Evolutionary conservation across 2,329 filamentous ascomycete genomes (phyloP).

Genomic region (Rutstroemia sp.): DNA sequence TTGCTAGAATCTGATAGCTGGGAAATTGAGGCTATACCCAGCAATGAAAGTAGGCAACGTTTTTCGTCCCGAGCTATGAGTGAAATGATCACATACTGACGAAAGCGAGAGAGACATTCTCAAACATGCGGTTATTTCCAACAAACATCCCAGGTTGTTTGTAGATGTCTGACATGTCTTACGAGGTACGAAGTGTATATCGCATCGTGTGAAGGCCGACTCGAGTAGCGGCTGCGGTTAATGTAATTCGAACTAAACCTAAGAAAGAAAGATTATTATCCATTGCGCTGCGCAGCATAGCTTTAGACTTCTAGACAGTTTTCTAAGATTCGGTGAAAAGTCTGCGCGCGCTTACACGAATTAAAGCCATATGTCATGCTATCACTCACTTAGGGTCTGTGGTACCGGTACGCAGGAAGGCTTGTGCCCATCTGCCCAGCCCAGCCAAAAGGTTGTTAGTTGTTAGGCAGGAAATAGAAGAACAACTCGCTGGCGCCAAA

Average conservation of each 20-base stretch:
- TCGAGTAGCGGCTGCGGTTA: not conserved
- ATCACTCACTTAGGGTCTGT: not conserved
- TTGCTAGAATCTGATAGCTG: not conserved
- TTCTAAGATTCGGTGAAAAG: not conserved
- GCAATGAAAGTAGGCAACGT: not conserved
- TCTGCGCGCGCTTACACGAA: constrained; percentile 9
- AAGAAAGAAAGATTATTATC: not conserved
- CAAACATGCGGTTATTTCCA: constrained; percentile 8
- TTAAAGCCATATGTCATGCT: not conserved
- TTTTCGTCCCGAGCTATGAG: not conserved
- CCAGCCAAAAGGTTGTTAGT: not conserved
- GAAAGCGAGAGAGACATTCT: constrained; percentile 6
- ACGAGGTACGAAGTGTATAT: not conserved
- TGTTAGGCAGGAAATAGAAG: not conserved
- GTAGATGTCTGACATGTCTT: constrained; percentile 1
- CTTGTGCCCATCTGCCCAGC: not conserved
- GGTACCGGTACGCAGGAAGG: not conserved
- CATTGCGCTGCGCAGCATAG: not conserved
- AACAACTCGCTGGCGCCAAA: not conserved
- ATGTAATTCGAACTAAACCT: not conserved
- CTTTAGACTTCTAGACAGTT: not conserved
- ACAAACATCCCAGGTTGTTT: not conserved
- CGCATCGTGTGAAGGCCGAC: not conserved
- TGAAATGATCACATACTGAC: not conserved
- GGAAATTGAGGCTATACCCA: not conserved